phyloP scores from a whole-genome alignment of 805 yeast genomes.

The Kregervanrija delftensis region DNA sequence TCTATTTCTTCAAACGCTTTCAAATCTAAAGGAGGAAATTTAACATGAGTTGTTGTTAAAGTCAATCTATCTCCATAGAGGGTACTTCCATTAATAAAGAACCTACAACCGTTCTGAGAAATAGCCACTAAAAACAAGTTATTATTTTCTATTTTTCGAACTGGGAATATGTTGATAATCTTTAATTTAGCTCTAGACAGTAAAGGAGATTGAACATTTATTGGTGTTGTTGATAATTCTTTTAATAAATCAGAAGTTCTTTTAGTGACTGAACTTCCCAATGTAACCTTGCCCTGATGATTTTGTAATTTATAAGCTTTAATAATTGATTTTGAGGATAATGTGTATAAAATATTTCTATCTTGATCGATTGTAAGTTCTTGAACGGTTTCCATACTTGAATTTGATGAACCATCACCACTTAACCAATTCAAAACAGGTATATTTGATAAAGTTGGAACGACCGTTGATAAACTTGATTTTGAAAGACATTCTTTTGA shows the following conservation, averaged over 20 bases:
- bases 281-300: conserved; percentile 29
- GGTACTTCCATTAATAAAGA: conserved; percentile 50
- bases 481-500: conserved; percentile 78
- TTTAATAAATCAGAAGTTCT: conserved; percentile 41
- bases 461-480: conserved; percentile 46
- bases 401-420: conserved; percentile 12
- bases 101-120: conserved; percentile 78
- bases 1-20: conserved; percentile 24
- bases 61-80: conserved; percentile 28
- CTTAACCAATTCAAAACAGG: conserved; percentile 24
- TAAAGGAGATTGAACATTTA: conserved; percentile 33
- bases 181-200: conserved; percentile 48
- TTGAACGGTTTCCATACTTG: conserved; percentile 48
- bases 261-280: conserved; percentile 29
- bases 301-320: conserved; percentile 62
- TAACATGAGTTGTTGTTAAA: conserved; percentile 31
- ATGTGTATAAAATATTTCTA: conserved; percentile 69
- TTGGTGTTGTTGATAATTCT: conserved; percentile 35
- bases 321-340: conserved; percentile 76
- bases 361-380: conserved; percentile 71
- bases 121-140: conserved; percentile 71
- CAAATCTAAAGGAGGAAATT: conserved; percentile 39
- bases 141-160: conserved; percentile 56
- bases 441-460: conserved; percentile 32
- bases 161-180: conserved; percentile 57